A percentile compares a stretch with the other conserved stretches of the same genome.
Conservation (phyloP, 148 eudicot species). For the Rheum nobile region DNA sequence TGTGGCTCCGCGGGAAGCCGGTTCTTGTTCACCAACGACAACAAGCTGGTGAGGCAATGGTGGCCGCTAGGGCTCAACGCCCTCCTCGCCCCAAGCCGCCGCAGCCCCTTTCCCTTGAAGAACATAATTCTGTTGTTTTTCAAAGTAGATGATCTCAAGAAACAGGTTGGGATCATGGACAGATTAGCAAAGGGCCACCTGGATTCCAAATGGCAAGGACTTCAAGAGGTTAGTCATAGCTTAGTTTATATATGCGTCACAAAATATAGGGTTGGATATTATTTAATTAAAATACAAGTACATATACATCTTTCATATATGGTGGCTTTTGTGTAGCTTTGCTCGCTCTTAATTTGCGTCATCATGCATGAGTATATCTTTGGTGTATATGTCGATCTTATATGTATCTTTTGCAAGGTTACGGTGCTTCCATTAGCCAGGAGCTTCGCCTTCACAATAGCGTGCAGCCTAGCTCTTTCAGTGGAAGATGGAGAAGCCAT, state of each 20-base stretch:
- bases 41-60: constrained; percentile 35
- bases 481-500: constrained; percentile 22
- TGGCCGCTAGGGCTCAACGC: constrained; percentile 32
- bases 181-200: constrained; percentile 40
- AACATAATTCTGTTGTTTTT: constrained; percentile 52
- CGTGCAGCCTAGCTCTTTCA: constrained; percentile 17
- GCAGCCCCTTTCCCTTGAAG: constrained; percentile 40
- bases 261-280: too few relatives aligned
- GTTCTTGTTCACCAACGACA: constrained; percentile 43
- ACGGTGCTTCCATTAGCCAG: constrained; percentile 13
- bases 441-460: constrained; percentile 19
- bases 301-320: too few relatives aligned
- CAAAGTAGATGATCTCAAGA: constrained; percentile 50
- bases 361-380: too few relatives aligned
- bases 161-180: constrained; percentile 53
- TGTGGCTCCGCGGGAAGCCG: constrained; percentile 35
- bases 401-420: not conserved
- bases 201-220: constrained; percentile 28
- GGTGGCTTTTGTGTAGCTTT: constrained; percentile 15
- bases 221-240: constrained; percentile 9
- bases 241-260: too few relatives aligned
- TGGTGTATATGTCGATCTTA: not conserved
- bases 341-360: not conserved
- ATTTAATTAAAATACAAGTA: too few relatives aligned
- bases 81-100: constrained; percentile 17